Conservation (phyloP, 805 yeast species). For the Saturnispora saitoi region DNA sequence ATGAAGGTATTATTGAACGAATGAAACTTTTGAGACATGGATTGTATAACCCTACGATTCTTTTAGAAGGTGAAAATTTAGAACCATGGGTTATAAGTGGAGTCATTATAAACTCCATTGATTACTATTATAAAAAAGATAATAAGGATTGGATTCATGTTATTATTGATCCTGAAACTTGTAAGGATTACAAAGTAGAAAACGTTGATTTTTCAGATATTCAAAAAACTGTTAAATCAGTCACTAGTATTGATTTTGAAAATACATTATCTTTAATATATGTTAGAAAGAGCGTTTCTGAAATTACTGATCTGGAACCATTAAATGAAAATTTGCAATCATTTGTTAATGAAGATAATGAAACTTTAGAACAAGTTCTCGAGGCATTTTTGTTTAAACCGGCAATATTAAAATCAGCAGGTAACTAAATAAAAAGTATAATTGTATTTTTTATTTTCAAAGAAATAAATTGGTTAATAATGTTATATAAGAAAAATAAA, state of each 20-base stretch:
- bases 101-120: conserved; percentile 26
- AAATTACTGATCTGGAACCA: conserved; percentile 3
- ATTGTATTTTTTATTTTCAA: background rate
- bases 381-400: background rate
- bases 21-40: conserved; percentile 10
- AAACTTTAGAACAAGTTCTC: conserved; percentile 12
- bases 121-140: conserved; percentile 25
- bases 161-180: conserved; percentile 21
- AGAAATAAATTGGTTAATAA: background rate
- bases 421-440: background rate
- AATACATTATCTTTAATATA: conserved; percentile 29
- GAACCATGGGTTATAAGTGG: conserved; percentile 35
- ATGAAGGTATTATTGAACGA: conserved; percentile 15
- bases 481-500: no score
- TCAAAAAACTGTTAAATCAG: conserved; percentile 14
- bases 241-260: conserved; percentile 22
- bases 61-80: conserved; percentile 11
- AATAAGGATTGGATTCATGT: conserved; percentile 26
- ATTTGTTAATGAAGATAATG: conserved; percentile 29
- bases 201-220: conserved; percentile 22
- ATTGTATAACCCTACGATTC: background rate
- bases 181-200: conserved; percentile 20
- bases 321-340: conserved; percentile 22
- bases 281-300: conserved; percentile 24
- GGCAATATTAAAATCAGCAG: background rate